A percentile compares a stretch with the other conserved stretches of the same genome.
These are phyloP conservation scores for Fonsecaea monophora DNA, from an alignment of 2,329 filamentous ascomycete genomes.

Conservation along the genomic window DNA sequence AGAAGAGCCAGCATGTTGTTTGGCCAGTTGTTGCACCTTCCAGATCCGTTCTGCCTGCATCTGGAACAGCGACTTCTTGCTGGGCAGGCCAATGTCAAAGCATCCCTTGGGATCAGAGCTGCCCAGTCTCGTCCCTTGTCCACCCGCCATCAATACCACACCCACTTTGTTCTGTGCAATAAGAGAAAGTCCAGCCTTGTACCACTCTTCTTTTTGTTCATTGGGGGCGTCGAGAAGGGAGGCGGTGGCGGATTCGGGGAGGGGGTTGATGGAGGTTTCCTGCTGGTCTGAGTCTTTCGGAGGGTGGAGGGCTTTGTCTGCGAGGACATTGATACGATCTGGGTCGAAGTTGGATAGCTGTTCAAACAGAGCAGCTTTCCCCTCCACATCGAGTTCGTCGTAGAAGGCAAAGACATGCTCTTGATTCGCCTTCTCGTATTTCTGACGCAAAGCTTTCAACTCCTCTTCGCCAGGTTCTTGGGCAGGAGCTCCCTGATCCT, in stretches of 20 bases:
- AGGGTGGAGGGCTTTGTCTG: conserved; percentile 80
- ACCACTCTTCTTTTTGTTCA: conserved; percentile 82
- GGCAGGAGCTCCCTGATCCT: conserved; percentile 46
- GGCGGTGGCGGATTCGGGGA: conserved; percentile 83
- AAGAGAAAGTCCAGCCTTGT: conserved; percentile 70
- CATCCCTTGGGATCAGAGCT: conserved; percentile 97
- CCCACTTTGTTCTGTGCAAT: conserved; percentile 74
- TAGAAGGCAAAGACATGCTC: conserved; percentile 87
- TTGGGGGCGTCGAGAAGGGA: conserved; percentile 88
- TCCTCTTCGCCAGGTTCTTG: conserved; percentile 68
- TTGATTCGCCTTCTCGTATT: conserved; percentile 77
- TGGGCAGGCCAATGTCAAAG: conserved; percentile 94
- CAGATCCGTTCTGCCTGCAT: conserved; percentile 93
- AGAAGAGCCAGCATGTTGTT: conserved; percentile 68
- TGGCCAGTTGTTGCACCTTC: conserved; percentile 81
- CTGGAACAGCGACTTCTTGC: conserved; percentile 93
- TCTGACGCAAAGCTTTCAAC: conserved; percentile 70
- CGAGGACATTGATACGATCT: conserved; percentile 83
- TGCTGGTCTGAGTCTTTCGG: conserved; percentile 61
- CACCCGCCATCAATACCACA: conserved; percentile 95
- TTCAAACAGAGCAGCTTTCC: conserved; percentile 79
- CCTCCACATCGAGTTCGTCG: conserved; percentile 73
- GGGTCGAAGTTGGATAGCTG: conserved; percentile 86
- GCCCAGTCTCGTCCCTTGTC: conserved; percentile 91
- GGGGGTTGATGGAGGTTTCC: conserved; percentile 73